Percentiles rank a stretch among this genome's conserved stretches.
phyloP scores from a whole-genome alignment of 352 stramenopile genomes.

The Globisporangium spiculum region DNA sequence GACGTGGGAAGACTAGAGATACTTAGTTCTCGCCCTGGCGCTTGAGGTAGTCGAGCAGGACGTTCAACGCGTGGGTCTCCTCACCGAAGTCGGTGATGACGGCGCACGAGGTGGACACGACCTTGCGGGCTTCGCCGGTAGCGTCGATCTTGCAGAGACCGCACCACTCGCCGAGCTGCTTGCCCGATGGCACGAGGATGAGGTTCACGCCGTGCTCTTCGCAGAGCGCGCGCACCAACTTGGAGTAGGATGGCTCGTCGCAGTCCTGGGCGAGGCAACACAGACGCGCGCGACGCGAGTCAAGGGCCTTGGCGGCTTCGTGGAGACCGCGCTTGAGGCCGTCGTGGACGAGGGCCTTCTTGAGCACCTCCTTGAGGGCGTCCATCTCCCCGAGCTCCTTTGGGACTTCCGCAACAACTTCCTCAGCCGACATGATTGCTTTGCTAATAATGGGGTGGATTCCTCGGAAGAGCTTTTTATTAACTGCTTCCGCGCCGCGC shows the following conservation, averaged over 20 bases:
- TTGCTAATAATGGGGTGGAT: slow-evolving; percentile 35
- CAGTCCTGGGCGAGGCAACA: slow-evolving; percentile 99
- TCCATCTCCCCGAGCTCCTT: slow-evolving; percentile 97
- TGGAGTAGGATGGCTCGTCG: slow-evolving; percentile 99
- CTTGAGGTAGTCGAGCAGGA: slow-evolving; percentile 99
- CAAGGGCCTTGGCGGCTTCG: slow-evolving; percentile 98
- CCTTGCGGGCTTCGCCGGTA: slow-evolving; percentile 97
- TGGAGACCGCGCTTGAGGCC: slow-evolving; percentile 98
- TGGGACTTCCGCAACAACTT: slow-evolving; percentile 90
- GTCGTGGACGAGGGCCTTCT: slow-evolving; percentile 99
- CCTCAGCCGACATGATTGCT: slow-evolving; percentile 88
- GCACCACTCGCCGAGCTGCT: slow-evolving; percentile 99
- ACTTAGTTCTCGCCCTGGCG: slow-evolving; percentile 90
- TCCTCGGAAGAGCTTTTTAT: slow-evolving; percentile 48
- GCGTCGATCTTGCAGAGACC: slow-evolving; percentile 99
- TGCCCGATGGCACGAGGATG: slow-evolving; percentile 92
- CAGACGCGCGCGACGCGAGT: slow-evolving; percentile 96
- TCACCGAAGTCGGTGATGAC: slow-evolving; percentile 99
- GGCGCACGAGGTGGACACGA: slow-evolving; percentile 97
- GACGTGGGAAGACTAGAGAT: slow-evolving; percentile 9
- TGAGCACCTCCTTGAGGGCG: slow-evolving; percentile 97
- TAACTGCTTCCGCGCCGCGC: neutral
- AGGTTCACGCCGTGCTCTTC: slow-evolving; percentile 93
- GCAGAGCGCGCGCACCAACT: slow-evolving; percentile 97
- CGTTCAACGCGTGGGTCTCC: slow-evolving; percentile 96